Base-by-base conservation (phyloP, 495 filamentous ascomycete genomes). In the Annulohypoxylon bovei region DNA sequence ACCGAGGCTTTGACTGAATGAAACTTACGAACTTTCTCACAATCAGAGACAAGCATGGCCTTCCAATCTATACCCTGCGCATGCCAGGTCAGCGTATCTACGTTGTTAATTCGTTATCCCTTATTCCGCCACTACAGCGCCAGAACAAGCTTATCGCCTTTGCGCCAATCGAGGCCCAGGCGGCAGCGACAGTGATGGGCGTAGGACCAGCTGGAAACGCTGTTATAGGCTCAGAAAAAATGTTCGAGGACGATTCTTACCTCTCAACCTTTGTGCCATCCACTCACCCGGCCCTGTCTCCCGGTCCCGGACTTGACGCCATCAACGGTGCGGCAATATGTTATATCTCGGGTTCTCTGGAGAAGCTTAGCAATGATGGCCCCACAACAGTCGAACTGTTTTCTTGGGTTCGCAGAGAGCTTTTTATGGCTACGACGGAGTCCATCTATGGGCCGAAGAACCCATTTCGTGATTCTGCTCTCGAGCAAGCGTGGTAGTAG, bases 51-150 rank as follows among this genome's bases (percentile, higher is more conserved):
- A 64, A 68, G 23, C 69, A 75, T 22, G 65, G 62, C 2, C 67
- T 73, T 0, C 75, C 76, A n/a, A 78, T 78, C 30, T 78, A 76
- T 39, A 78, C 72, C 1, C 50, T 76, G 0, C 71, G 72, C 1
- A 42, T 78, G n/a, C 74, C 76, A 0, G 62, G 62, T 12, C 16
- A 46, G 0, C 74, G 74, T 12, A 28, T 78, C 1, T 75, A 78
- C 49, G 25, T 78, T 23, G 56, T 76, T 58, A 76, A 78, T 46
- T 44, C 54, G 0, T 70, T 67, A 1, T 23, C 56, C 1, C 65
- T 76, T 20, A 73, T 76, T 14, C 60, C 70, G 14, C 11, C 16
- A 0, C 9, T 75, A 0, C 74, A 78, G 28, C 62, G 66, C 6
- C 74, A 76, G 20, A 57, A 62, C 58, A 60, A 67, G 6, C 33